Base-by-base conservation (phyloP, 441 rosid genomes). In the Euphorbia schlechtendalii region DNA sequence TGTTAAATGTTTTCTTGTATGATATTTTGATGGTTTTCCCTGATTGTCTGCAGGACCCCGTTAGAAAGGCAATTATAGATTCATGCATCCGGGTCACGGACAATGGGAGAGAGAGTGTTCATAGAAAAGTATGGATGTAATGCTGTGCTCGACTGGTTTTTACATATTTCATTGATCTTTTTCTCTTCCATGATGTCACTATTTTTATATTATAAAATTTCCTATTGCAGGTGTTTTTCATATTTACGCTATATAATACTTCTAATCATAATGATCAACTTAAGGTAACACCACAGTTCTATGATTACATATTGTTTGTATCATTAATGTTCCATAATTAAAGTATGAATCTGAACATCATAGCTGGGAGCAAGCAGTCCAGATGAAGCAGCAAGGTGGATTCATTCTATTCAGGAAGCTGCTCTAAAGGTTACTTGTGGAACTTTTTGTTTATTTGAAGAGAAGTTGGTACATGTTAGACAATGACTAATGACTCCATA, bases 361-460 rank as follows among this genome's bases (percentile, higher is more conserved):
- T 78, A 93, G 99, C 73, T 93, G 76, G 99, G 99, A 84, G 97
- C 99, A 71, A 83, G 88, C 74, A 84, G 99, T 72, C 91, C 99
- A 48, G 96, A 93, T 69, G 99, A 90, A 80, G 99, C 97, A 69
- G 99, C 96, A 54, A 84, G 82, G 76, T 93, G 99, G 99, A 93
- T 93, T 72, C 95, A 80, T 75, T 81, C 82, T 25, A 80, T 93
- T 46, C 86, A 88, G 74, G 89, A 90, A 71, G 81, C 86, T 56
- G 92, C 96, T 68, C 74, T 88, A 73, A 84, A 93, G 97, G 96
- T 93, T 51, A 24, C 20, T 53, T 59, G 71, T 51, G 36, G 55
- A 69, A 73, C 52, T 24, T 64, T 28, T 56, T 69, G 32, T 7
- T 69, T 63, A 60, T 54, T 34, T 7, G 34, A 56, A 25, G 41